These are phyloP conservation scores for Cutaneotrichosporon sp. DNA, from an alignment of 1,284 basidiomycete species.

Conservation along the genomic window DNA sequence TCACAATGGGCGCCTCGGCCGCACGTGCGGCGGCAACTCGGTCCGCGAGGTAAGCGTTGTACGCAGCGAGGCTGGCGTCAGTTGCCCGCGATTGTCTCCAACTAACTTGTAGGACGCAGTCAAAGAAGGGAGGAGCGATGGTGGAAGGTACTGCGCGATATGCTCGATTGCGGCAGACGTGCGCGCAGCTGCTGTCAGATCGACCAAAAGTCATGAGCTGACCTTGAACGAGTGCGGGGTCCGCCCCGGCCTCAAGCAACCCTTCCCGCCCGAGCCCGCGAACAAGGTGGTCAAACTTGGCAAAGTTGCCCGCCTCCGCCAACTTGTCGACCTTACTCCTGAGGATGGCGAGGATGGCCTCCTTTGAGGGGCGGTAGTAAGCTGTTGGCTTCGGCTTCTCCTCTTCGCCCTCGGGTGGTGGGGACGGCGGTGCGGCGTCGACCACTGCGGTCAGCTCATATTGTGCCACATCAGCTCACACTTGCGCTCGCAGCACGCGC, in stretches of 20 bases:
- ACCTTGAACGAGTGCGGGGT: constrained; percentile 32
- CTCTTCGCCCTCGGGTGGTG: constrained; percentile 21
- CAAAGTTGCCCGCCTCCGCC: constrained; percentile 30
- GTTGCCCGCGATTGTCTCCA: not conserved
- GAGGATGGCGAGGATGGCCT: constrained; percentile 29
- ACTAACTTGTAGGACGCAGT: constrained; percentile 33
- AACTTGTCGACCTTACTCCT: constrained; percentile 39
- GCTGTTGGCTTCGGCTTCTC: not conserved
- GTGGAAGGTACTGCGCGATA: constrained; percentile 37
- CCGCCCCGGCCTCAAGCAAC: constrained; percentile 24
- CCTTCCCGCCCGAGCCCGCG: constrained; percentile 41
- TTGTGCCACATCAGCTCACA: constrained; percentile 34
- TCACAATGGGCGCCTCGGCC: constrained; percentile 29
- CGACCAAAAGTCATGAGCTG: no score
- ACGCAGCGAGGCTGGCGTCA: constrained; percentile 29
- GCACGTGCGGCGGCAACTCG: constrained; percentile 37
- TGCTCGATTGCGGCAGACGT: constrained; percentile 36
- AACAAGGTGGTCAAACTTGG: constrained; percentile 47
- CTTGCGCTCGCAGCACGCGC: constrained; percentile 46
- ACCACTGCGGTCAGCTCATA: constrained; percentile 25
- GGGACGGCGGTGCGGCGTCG: constrained; percentile 33
- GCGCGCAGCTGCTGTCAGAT: constrained; percentile 33
- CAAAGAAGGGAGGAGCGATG: constrained; percentile 19
- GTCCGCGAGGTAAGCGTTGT: constrained; percentile 36
- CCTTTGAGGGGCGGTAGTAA: constrained; percentile 43